Evolutionary conservation across 176 grass and related monocot species (phyloP), one percentile per base, ranked within the genome.

Genomic region (Pontederia crassipes): DNA sequence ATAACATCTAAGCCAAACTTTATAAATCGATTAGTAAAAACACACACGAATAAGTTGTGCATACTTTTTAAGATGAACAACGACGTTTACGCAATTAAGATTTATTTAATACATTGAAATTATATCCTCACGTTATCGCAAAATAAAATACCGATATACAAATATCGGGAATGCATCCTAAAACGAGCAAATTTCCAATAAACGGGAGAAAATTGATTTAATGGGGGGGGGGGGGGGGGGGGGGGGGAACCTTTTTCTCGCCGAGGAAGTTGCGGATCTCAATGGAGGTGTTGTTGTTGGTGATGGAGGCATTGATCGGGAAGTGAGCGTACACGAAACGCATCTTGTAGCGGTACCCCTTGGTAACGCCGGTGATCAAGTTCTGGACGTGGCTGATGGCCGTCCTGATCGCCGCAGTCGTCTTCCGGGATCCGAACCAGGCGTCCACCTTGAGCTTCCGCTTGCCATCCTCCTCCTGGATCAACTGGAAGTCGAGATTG

Each of bases 381-480:
- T 95, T 95, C 82, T 95, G 79, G 49, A 95, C 82, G 79, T 95
- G 85, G 55, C 85, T 89, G 81, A 95, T 89, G 61, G 89, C 85
- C 14, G 85, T 95, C 57, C 85, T 81, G 79, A 95, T 85, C 57
- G 89, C 85, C 12, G 85, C 89, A 85, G 83, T 95, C 62, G 89
- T 95, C 48, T 74, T 72, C 75, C 85, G 85, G 13, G 85, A 89
- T 52, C 85, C 85, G 64, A 95, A 95, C 89, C 89, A 95, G 3
- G 89, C 89, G 52, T 95, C 89, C 4, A 95, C 89, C 75, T 95
- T 85, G 14, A 93, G 78, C 89, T 84, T 92, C 0, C 72, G 70
- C 2, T 80, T 80, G 10, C 45, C 74, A 54, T 93, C 84, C 32
- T 40, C 32, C 32, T 40, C 32, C 32, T 40, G 32, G 57, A 74